Percentiles rank a stretch among this genome's conserved stretches.
Conservation (phyloP, 768 basidiomycete species). For the Phallus indusiatus region DNA sequence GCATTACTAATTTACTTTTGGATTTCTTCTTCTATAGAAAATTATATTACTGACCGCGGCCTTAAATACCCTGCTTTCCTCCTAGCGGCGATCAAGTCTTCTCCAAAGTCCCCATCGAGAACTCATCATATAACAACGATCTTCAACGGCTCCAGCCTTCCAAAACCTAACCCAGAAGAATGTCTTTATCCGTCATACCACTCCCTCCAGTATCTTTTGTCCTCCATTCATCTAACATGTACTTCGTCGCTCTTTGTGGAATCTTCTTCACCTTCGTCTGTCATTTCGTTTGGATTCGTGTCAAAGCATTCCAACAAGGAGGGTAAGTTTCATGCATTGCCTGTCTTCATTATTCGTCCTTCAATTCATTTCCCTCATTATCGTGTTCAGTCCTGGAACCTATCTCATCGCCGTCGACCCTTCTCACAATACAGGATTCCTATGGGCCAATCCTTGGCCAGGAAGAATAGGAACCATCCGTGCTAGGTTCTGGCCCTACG, state of each 20-base stretch:
- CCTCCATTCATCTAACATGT: not conserved
- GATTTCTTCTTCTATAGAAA: too few species aligned
- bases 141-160: not conserved
- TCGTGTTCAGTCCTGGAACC: not conserved
- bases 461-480: conserved; percentile 3
- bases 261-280: not conserved
- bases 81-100: too few species aligned
- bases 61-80: too few species aligned
- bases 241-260: not conserved
- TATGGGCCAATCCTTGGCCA: conserved; percentile 5
- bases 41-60: too few species aligned
- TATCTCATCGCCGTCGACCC: conserved; percentile 8
- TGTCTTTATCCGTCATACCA: not conserved
- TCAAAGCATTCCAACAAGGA: not conserved
- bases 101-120: not conserved
- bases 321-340: not conserved
- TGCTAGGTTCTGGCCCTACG: conserved; percentile 1
- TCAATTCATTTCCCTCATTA: too few species aligned
- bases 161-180: not conserved
- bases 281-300: not conserved
- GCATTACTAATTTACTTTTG: too few species aligned
- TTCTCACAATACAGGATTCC: conserved; percentile 4
- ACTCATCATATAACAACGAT: not conserved
- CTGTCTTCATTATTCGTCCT: not conserved
- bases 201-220: not conserved